Evolutionary conservation across 352 stramenopile genomes (phyloP), one percentile per base, ranked within the genome.

Genomic region (Halophytophthora polymorphica): DNA sequence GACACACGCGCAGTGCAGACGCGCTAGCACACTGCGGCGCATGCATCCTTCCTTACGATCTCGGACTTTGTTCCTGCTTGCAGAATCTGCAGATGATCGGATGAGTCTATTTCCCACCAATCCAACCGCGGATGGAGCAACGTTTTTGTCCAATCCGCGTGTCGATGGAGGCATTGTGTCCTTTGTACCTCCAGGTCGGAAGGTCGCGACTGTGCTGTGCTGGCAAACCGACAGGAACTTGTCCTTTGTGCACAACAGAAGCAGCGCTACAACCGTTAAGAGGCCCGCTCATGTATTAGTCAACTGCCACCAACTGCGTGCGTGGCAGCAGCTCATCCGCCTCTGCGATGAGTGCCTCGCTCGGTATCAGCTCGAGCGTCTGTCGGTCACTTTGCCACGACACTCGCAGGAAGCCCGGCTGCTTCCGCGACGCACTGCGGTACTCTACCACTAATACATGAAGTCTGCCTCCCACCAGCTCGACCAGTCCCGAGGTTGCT

Each of bases 371-470:
- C 19, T 62, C 45, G 6, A 42, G 18, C 7, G 23, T 3, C 39
- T 69, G 52, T 25, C 37, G 51, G 23, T 42, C 50, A 8, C 55
- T 69, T 23, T 60, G 35, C 50, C 50, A 69, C 14, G 40, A 63
- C 17, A 66, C 37, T 1, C 47, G 58, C 28, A 66, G 13, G 28
- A 47, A 59, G 25, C 51, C 56, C 39, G 50, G 41, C 29, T 55
- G 39, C 28, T 65, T 50, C 4, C 43, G 3, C 23, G 54, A 64
- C n/a, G 45, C 54, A 25, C 54, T 64, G 28, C 39, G 69, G 41
- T 84, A 84, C 39, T 84, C 72, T 39, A 88, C 37, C 5, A 54
- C 53, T 33, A 88, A 69, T n/a, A 50, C 52, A 14, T 86, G 52
- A 2, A 84, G 56, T 14, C 63, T 54, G 1, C 48, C 58, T 2